Evolutionary conservation across 331 rosid species (phyloP), one percentile per base, ranked within the genome.

Genomic region (Ulmus americana): DNA sequence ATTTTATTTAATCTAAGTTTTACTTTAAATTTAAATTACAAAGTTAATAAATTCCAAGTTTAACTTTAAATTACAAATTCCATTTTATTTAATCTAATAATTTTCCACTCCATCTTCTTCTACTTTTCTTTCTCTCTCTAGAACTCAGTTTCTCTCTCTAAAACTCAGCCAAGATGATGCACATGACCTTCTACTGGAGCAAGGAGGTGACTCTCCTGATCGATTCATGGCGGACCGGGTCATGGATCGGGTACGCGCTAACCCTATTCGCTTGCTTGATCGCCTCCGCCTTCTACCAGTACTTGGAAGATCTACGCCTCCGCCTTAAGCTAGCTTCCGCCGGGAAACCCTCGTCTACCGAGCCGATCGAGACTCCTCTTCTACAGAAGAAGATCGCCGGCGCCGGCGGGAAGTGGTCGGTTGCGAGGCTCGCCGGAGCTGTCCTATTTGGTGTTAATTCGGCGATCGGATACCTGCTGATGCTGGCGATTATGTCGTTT

Each of bases 141-240:
- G 8, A 69, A 55, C 69, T 39, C 59, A 12, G 13, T 61, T 15
- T 60, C 58, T 72, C 71, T 22, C 68, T 58, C 58, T 39, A 54
- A 7, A 67, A 54, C 28, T 10, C 74, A 39, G 75, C 76, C 69
- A 92, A 85, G 78, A 94, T 94, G 98, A 89, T 94, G 95, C 99
- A 94, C 86, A 87, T 89, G 99, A 90, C 99, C 75, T 89, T 94
- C 52, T 94, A 94, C 66, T 94, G 98, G 98, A 73, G 98, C 80
- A 84, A 57, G 28, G 55, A 77, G 35, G 88, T 87, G 16, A 92
- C 90, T 6, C 79, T 94, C 38, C 82, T 94, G 41, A 4, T 87
- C 61, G 83, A 89, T 45, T 74, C 90, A 1, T 94, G 98, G 97
- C 77, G 46, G 16, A 85, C 98, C 63, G 60, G 74, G 42, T 78